phyloP scores from a whole-genome alignment of 768 basidiomycete species.

The Hygrocybe punicea region DNA sequence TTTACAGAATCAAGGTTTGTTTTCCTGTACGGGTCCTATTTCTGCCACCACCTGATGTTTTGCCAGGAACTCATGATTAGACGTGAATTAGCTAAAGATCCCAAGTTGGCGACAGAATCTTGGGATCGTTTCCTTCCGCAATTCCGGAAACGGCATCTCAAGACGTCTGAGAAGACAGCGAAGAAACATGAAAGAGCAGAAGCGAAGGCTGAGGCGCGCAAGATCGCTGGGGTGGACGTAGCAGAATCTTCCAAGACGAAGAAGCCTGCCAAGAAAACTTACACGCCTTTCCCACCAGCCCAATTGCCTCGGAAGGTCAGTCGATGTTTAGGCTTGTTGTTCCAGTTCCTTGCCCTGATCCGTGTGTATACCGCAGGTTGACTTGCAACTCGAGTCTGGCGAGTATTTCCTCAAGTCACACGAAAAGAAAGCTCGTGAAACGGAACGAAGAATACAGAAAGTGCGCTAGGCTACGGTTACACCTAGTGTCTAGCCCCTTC shows the following conservation, averaged over 20 bases:
- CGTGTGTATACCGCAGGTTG: slow-evolving; percentile 51
- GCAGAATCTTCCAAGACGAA: slow-evolving; percentile 38
- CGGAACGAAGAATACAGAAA: slow-evolving; percentile 72
- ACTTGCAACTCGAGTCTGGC: slow-evolving; percentile 91
- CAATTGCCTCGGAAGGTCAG: slow-evolving; percentile 87
- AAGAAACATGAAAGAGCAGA: slow-evolving; percentile 77
- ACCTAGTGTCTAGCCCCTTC: background rate
- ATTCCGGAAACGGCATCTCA: slow-evolving; percentile 90
- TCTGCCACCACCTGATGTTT: slow-evolving; percentile 1
- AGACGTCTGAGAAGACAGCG: slow-evolving; percentile 88
- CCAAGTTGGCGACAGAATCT: slow-evolving; percentile 86
- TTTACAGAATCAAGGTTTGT: slow-evolving; percentile 92
- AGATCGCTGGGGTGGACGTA: slow-evolving; percentile 61
- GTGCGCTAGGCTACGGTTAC: slow-evolving; percentile 38
- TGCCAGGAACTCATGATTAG: slow-evolving; percentile 94
- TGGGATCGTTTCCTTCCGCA: slow-evolving; percentile 98
- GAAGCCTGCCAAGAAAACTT: slow-evolving; percentile 76
- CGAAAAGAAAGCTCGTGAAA: slow-evolving; percentile 79
- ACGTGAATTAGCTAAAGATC: slow-evolving; percentile 96
- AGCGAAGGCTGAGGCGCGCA: slow-evolving; percentile 58
- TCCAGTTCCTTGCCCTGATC: background rate
- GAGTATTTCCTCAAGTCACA: slow-evolving; percentile 95
- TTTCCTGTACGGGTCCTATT: slow-evolving; percentile 3
- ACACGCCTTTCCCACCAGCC: slow-evolving; percentile 98
- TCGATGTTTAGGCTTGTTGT: background rate